These are phyloP conservation scores for Suillus subluteus DNA, from an alignment of 768 basidiomycete species.

Conservation along the genomic window DNA sequence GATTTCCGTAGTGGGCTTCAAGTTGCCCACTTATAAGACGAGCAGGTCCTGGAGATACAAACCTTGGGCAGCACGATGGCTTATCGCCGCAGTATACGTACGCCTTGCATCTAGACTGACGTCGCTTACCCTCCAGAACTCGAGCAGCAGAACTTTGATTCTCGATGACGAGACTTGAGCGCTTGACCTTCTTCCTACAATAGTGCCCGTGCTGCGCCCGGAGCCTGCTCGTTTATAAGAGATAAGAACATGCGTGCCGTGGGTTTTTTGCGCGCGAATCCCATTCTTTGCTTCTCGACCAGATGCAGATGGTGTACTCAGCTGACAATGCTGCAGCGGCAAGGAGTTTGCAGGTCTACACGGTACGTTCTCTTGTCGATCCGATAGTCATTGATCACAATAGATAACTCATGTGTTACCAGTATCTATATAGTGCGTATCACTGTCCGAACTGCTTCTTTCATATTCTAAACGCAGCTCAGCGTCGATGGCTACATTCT, in stretches of 20 bases:
- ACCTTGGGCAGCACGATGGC: neutral
- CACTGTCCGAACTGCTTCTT: neutral
- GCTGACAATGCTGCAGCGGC: neutral
- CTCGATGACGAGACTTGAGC: neutral
- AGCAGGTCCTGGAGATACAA: neutral
- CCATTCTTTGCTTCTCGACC: too few species aligned
- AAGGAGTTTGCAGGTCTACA: neutral
- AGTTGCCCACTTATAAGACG: neutral
- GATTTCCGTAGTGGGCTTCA: neutral
- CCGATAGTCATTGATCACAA: neutral
- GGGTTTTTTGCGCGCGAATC: neutral
- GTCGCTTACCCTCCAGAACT: neutral
- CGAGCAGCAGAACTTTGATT: neutral
- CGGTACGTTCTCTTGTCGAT: neutral
- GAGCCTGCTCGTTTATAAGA: neutral
- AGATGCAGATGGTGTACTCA: neutral
- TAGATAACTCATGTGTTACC: too few species aligned
- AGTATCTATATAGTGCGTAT: conserved; percentile 4
- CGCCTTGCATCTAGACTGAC: neutral
- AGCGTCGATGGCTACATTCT: conserved; percentile 9
- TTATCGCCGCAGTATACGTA: neutral
- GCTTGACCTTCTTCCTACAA: neutral
- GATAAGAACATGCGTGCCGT: neutral
- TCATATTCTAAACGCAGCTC: neutral
- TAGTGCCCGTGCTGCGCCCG: neutral